These are phyloP conservation scores for Hymenoscyphus occultus DNA, from an alignment of 2,329 filamentous ascomycete species.

Conservation along the genomic window DNA sequence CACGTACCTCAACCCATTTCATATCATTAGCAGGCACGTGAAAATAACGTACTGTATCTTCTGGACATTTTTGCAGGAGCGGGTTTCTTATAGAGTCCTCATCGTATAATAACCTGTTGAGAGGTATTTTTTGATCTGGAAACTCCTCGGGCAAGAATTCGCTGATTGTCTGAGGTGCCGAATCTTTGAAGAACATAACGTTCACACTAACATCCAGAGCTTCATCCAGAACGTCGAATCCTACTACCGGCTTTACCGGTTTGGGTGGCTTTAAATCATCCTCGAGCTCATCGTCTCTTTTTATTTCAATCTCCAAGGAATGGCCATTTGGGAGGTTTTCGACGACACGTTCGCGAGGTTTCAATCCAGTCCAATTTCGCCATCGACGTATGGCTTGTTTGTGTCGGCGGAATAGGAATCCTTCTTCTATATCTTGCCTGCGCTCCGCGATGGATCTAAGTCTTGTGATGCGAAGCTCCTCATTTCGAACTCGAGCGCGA, in stretches of 20 bases:
- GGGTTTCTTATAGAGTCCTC: constrained; percentile 5
- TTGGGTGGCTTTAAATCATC: background rate
- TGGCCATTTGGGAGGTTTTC: background rate
- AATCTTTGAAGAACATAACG: background rate
- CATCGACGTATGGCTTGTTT: constrained; percentile 4
- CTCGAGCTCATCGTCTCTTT: constrained; percentile 3
- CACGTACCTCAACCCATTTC: constrained; percentile 33
- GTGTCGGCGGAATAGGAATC: background rate
- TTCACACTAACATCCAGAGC: constrained; percentile 2
- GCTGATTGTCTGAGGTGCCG: background rate
- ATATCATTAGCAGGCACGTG: constrained; percentile 35
- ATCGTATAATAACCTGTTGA: constrained; percentile 6
- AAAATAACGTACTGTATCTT: constrained; percentile 27
- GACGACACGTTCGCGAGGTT: background rate
- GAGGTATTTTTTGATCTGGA: constrained; percentile 11
- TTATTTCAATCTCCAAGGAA: background rate
- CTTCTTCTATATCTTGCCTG: constrained; percentile 2
- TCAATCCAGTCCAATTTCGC: background rate
- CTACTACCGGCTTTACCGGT: background rate
- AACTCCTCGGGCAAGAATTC: constrained; percentile 7
- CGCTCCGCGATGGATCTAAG: constrained; percentile 11
- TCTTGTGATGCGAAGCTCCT: constrained; percentile 10
- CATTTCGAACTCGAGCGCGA: constrained; percentile 11
- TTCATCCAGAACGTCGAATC: background rate
- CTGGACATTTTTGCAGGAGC: constrained; percentile 9